These are phyloP conservation scores for Leptodermis oblonga DNA, from an alignment of 257 asterid genomes.

Conservation along the genomic window DNA sequence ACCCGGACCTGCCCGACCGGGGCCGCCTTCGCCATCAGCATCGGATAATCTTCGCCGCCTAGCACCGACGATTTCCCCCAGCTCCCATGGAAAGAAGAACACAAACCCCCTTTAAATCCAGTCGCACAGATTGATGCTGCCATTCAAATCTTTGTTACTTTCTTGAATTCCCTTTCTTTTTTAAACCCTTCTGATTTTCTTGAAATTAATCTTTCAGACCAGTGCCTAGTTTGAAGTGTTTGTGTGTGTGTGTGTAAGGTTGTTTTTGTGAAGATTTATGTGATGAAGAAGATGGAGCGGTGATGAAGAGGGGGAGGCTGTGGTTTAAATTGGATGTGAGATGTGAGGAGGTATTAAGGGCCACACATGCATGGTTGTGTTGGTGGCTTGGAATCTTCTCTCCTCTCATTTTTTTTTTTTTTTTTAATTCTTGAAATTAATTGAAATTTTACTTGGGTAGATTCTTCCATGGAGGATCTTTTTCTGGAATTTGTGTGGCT, in stretches of 20 bases:
- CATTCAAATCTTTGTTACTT: too few species aligned
- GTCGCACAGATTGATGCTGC: slow-evolving; percentile 58
- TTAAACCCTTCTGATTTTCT: not conserved
- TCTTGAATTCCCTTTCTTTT: too few species aligned
- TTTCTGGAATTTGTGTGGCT: slow-evolving; percentile 20
- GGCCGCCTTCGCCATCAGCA: slow-evolving; percentile 31
- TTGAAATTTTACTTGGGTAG: slow-evolving; percentile 13
- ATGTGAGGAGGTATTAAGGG: slow-evolving; percentile 21
- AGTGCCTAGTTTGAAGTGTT: not conserved
- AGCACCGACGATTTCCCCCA: slow-evolving; percentile 53
- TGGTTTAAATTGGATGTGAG: slow-evolving; percentile 30
- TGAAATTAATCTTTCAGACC: not conserved
- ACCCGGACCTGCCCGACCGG: slow-evolving; percentile 25
- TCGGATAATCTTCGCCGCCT: slow-evolving; percentile 39
- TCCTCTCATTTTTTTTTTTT: not conserved
- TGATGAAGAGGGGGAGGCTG: slow-evolving; percentile 23
- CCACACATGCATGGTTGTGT: slow-evolving; percentile 35
- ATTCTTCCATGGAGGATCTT: slow-evolving; percentile 24
- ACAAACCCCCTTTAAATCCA: slow-evolving; percentile 32
- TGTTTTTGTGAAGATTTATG: not conserved
- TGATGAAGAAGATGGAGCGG: slow-evolving; percentile 16
- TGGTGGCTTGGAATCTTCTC: slow-evolving; percentile 22
- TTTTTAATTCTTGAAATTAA: not conserved
- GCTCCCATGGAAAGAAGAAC: slow-evolving; percentile 52
- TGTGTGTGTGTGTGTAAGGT: not conserved